Evolutionary conservation across 768 basidiomycete species (phyloP), one percentile per base, ranked within the genome.

Genomic region (Trametes cubensis): DNA sequence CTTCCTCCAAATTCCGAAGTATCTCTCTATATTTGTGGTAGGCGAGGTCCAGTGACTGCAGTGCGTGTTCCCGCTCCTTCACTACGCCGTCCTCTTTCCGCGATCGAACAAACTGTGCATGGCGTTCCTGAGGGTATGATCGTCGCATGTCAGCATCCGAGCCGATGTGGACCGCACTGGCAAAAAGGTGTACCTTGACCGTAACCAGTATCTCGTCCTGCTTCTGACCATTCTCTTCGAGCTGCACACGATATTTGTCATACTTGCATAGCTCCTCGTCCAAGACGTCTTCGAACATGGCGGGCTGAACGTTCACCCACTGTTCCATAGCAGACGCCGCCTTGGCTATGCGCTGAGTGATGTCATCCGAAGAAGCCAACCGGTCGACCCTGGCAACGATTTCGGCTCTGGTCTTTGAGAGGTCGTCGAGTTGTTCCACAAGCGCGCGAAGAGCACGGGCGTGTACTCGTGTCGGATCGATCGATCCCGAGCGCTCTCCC

Each of bases 1-100:
- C 95, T 71, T 98, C 96, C 42, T 91, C 87, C 6, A 97, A 77
- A 74, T 98, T 95, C 52, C 84, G 82, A 2, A 79, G 80, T 15
- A 97, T 90, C 71, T 98, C 95, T 56, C 83, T 80, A 73, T 94
- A 97, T 69, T 93, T 94, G 75, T 87, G 87, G 74, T 91, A 91
- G 0, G 95, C 92, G 13, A 88, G 73, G 65, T 96, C 93, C 45
- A 96, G 84, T 14, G 85, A 84, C 70, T 93, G 92, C 26, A 98
- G 74, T 0, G 88, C 90, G 61, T 83, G 78, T 75, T 96, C 94
- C 17, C 97, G 83, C 49, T 87, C 88, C 68, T 90, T 92, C 17
- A 94, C 80, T 13, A 80, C 76, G 1, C 88, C 82, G 69, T 95
- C 94, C 14, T 90, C 90, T 72, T 82, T 85, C 23, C 94, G 81